A percentile compares a stretch with the other conserved stretches of the same genome.
phyloP scores from a whole-genome alignment of 1,139 yeast species.

The Taphrina betulina region DNA sequence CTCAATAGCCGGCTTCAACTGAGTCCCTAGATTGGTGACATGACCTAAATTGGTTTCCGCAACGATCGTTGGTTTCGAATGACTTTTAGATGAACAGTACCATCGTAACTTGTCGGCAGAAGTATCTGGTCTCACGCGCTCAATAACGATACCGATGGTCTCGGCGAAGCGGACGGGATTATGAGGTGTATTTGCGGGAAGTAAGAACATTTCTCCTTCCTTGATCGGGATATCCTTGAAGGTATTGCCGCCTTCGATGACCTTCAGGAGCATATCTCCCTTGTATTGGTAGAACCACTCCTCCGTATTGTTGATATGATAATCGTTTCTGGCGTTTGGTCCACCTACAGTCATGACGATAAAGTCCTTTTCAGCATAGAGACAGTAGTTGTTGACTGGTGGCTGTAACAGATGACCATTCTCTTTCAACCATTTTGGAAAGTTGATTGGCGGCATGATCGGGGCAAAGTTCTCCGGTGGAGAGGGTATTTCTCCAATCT shows the following conservation, averaged over 20 bases:
- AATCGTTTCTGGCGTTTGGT: slow-evolving; percentile 89
- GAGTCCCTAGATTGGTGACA: slow-evolving; percentile 82
- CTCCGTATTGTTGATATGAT: slow-evolving; percentile 90
- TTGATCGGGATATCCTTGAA: slow-evolving; percentile 71
- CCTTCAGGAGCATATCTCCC: slow-evolving; percentile 68
- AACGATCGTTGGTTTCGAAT: slow-evolving; percentile 44
- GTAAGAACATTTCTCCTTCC: slow-evolving; percentile 83
- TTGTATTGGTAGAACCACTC: slow-evolving; percentile 54
- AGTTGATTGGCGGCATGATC: slow-evolving; percentile 49
- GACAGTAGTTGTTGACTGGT: slow-evolving; percentile 85
- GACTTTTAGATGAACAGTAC: slow-evolving; percentile 71
- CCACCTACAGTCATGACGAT: slow-evolving; percentile 95
- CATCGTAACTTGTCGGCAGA: slow-evolving; percentile 70
- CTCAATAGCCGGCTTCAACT: slow-evolving; percentile 77
- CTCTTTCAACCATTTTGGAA: slow-evolving; percentile 72
- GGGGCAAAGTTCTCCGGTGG: slow-evolving; percentile 18
- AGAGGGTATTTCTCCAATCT: slow-evolving; percentile 15
- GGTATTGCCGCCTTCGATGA: slow-evolving; percentile 67
- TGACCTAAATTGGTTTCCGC: slow-evolving; percentile 71
- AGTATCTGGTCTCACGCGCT: slow-evolving; percentile 80
- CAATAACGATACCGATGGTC: slow-evolving; percentile 91
- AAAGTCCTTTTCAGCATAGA: slow-evolving; percentile 69
- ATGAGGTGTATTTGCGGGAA: slow-evolving; percentile 85
- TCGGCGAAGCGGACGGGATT: slow-evolving; percentile 83
- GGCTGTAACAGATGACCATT: slow-evolving; percentile 76